Conservation (phyloP, 257 asterid species). For the Forsythia viridissima region DNA sequence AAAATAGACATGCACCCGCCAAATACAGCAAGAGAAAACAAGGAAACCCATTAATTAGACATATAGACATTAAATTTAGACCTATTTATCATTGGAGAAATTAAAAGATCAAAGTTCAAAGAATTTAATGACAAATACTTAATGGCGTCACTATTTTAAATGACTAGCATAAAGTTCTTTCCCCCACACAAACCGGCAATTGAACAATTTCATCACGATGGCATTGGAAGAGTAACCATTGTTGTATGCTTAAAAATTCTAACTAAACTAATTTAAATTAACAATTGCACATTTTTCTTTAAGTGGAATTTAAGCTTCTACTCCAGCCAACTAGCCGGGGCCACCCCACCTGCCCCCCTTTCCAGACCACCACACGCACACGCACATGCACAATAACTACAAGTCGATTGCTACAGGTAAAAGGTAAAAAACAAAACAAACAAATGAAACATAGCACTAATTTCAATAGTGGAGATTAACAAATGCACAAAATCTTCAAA, state of each 20-base stretch:
- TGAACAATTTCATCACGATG: not conserved
- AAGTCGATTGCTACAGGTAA: not conserved
- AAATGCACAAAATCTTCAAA: not conserved
- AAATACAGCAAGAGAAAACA: not conserved
- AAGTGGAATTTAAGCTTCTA: not conserved
- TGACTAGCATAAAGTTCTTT: not conserved
- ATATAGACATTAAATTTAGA: not conserved
- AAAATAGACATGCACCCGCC: not conserved
- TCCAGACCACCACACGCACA: not conserved
- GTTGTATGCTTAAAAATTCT: not conserved
- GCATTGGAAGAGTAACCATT: not conserved
- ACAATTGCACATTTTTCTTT: not conserved
- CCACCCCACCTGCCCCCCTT: not conserved
- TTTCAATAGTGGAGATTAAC: not conserved
- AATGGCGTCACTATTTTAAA: not conserved
- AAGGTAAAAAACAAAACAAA: not conserved
- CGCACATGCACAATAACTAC: not conserved
- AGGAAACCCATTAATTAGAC: not conserved
- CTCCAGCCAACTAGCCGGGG: not conserved
- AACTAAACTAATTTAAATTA: not conserved
- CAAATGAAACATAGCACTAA: not conserved
- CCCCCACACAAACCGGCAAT: not conserved
- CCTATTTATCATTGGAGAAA: not conserved
- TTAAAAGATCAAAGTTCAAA: not conserved
- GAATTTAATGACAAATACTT: not conserved